These are phyloP conservation scores for Kwoniella sp. DNA, from an alignment of 768 basidiomycete species.

Conservation along the genomic window DNA sequence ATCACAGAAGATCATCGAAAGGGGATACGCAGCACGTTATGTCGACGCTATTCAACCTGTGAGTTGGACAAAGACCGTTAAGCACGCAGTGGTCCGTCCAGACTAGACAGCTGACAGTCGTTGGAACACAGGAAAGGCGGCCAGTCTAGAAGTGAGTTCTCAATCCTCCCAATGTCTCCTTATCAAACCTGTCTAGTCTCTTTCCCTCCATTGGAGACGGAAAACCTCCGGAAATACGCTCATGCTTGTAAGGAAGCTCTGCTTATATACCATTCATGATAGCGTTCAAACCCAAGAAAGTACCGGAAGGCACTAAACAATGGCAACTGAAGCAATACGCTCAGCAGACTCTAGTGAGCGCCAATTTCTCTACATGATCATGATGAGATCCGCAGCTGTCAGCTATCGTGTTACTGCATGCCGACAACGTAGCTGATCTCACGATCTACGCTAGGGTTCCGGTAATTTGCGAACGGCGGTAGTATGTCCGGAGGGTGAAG, in stretches of 20 bases:
- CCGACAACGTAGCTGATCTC: not conserved
- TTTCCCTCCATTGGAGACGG: too few relatives aligned
- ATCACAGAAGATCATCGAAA: too few relatives aligned
- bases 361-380: too few relatives aligned
- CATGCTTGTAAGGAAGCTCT: not conserved
- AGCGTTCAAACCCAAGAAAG: constrained; percentile 91
- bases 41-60: constrained; percentile 55
- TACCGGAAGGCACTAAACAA: constrained; percentile 94
- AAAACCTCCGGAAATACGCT: too few relatives aligned
- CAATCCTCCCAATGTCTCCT: too few relatives aligned
- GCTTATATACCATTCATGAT: constrained; percentile 6
- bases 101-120: constrained; percentile 17
- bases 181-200: too few relatives aligned
- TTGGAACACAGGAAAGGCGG: constrained; percentile 30
- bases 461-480: constrained; percentile 93
- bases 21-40: too few relatives aligned
- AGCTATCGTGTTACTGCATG: too few relatives aligned
- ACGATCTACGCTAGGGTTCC: constrained; percentile 73
- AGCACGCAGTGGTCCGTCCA: too few relatives aligned
- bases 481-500: constrained; percentile 93
- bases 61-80: constrained; percentile 19
- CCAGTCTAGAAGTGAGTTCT: constrained; percentile 45
- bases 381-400: too few relatives aligned
- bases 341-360: constrained; percentile 55
- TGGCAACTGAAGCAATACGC: constrained; percentile 90